phyloP scores from a whole-genome alignment of 2,329 filamentous ascomycete genomes.

The Aspergillus sojae region DNA sequence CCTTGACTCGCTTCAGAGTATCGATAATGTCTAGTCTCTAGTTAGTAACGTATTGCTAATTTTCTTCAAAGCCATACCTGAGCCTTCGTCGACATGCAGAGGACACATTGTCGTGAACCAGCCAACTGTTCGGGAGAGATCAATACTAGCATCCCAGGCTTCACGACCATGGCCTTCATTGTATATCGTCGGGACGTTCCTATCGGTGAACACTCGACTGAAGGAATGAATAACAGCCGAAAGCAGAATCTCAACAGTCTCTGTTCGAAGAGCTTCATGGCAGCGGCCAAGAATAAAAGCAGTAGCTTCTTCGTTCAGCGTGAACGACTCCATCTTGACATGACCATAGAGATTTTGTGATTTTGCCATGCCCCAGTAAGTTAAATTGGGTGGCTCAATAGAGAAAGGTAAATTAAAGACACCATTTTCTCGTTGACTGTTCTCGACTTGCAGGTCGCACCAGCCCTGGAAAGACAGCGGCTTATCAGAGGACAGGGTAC shows the following conservation, averaged over 20 bases:
- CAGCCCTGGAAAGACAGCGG: constrained; percentile 44
- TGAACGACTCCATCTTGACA: constrained; percentile 38
- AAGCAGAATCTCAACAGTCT: constrained; percentile 42
- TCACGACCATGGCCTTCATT: constrained; percentile 56
- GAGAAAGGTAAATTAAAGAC: constrained; percentile 29
- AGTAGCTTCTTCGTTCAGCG: constrained; percentile 35
- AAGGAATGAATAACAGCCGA: constrained; percentile 48
- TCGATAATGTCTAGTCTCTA: constrained; percentile 28
- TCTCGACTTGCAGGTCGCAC: constrained; percentile 37
- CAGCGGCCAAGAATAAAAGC: constrained; percentile 34
- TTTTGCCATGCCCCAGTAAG: constrained; percentile 42
- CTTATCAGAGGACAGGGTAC: constrained; percentile 35
- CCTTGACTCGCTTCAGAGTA: constrained; percentile 42
- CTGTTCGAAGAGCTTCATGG: constrained; percentile 37
- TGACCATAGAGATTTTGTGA: constrained; percentile 38
- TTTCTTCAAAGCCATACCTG: constrained; percentile 22
- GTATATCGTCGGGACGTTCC: constrained; percentile 48
- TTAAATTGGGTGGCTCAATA: constrained; percentile 33
- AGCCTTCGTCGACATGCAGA: constrained; percentile 34
- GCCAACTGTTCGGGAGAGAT: constrained; percentile 52
- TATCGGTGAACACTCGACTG: constrained; percentile 44
- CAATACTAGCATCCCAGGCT: constrained; percentile 46
- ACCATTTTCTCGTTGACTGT: constrained; percentile 23
- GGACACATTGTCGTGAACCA: constrained; percentile 56
- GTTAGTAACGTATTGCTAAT: constrained; percentile 13